Base-by-base conservation (phyloP, 306 rosid genomes). In the Cicer yamashitae region DNA sequence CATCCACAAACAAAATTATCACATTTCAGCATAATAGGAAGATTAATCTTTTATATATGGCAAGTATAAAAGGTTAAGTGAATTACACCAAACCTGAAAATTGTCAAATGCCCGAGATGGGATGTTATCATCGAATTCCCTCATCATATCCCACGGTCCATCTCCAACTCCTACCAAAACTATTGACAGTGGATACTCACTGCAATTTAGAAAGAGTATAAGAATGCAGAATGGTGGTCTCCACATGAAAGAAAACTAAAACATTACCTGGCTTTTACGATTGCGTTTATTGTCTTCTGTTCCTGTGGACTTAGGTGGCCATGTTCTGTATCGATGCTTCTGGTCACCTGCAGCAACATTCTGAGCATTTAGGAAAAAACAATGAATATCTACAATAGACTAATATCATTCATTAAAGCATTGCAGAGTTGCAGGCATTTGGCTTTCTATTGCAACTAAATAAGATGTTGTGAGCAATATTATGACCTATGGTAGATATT, bases 121-220 rank as follows among this genome's bases (percentile, higher is more conserved):
- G 54, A 92, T 87, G 78, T 89, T 92, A 57, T 92, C 96, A 57
- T 92, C 96, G 47, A 92, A 92, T 75, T 88, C 89, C 77, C 74
- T 82, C 97, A 92, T 92, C 87, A 77, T 82, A 59, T 91, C 97
- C 96, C 96, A 91, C 5, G 97, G 96, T 65, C 97, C 97, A 82
- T 91, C 97, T 88, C 97, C 96, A 5, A 91, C 92, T 54, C 97
- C 97, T 7, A 91, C 97, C 68, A 91, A 37, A 68, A 92, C 80
- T 77, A 92, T 92, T 57, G 97, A 92, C 83, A 92, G 71, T 8
- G 97, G 93, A 73, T 84, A 88, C 77, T 85, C 85, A 37, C 97
- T 92, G 90, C 85, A 80, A 58, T 63, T 48, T 20, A 61, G 18
- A 74, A 52, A 12, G 60, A 50, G 71, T 45, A 54, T 76, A 66